phyloP scores from a whole-genome alignment of 768 basidiomycete species.

The Suillus discolor region DNA sequence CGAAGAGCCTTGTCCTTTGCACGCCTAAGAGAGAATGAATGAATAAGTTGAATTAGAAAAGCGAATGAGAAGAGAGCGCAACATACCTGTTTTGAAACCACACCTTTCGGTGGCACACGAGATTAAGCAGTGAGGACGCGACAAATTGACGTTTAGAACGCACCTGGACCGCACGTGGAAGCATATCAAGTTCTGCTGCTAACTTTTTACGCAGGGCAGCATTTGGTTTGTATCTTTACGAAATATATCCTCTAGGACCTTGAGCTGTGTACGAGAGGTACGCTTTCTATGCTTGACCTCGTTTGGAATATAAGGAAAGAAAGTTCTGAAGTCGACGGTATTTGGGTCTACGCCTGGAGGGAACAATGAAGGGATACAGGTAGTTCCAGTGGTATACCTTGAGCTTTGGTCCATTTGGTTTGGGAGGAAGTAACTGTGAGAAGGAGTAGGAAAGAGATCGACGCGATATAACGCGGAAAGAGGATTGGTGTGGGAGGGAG shows the following conservation, averaged over 20 bases:
- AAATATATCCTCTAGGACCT: conserved; percentile 87
- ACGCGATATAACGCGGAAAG: conserved; percentile 27
- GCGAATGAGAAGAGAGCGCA: conserved; percentile 13
- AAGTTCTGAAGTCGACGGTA: conserved; percentile 77
- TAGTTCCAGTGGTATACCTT: conserved; percentile 32
- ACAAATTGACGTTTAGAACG: conserved; percentile 26
- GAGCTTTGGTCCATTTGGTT: conserved; percentile 30
- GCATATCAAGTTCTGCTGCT: conserved; percentile 86
- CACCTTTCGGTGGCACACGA: conserved; percentile 52
- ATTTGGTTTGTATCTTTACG: conserved; percentile 88
- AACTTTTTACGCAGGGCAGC: conserved; percentile 77
- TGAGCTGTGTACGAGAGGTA: conserved; percentile 86
- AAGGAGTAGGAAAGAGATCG: conserved; percentile 15
- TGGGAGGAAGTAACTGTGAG: conserved; percentile 22
- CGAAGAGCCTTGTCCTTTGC: conserved; percentile 81
- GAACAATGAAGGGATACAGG: conserved; percentile 50
- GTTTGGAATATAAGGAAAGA: conserved; percentile 87
- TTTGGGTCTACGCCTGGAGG: conserved; percentile 60
- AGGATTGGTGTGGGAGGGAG: conserved; percentile 32
- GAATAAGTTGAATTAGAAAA: conserved; percentile 6
- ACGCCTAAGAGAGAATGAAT: conserved; percentile 47
- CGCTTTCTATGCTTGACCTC: conserved; percentile 94
- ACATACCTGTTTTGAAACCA: conserved; percentile 88
- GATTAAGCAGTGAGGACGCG: conserved; percentile 21
- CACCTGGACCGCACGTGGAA: conserved; percentile 93